Evolutionary conservation across 306 rosid species (phyloP), one percentile per base, ranked within the genome.

Genomic region (Dalbergia cochinchinensis): DNA sequence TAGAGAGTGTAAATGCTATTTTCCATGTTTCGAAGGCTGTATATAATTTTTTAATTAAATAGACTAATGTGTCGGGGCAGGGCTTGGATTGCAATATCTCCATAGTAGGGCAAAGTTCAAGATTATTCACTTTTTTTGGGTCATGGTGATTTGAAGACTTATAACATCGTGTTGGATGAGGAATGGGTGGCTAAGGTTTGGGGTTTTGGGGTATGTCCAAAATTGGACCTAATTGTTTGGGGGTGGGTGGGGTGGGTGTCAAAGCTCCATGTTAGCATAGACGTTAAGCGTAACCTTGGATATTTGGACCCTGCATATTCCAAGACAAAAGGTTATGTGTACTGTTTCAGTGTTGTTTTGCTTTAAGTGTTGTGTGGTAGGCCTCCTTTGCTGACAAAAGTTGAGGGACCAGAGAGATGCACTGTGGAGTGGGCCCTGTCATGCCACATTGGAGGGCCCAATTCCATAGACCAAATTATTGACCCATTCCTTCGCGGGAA

Each of bases 91-190:
- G n/a, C n/a, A n/a, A n/a, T n/a, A n/a, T n/a, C n/a, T n/a, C n/a
- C n/a, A n/a, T n/a, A n/a, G n/a, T n/a, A n/a, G n/a, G n/a, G n/a
- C n/a, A n/a, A n/a, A n/a, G n/a, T n/a, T n/a, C n/a, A n/a, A n/a
- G n/a, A n/a, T n/a, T n/a, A n/a, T n/a, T n/a, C n/a, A 20, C 22
- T 20, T 20, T 20, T 20, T 20, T 20, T 20, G 22, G 22, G 22
- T 20, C 93, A 87, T 26, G 88, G 89, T 6, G 93, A 89, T 9
- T 83, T 90, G 4, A 90, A 86, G 69, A 67, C 84, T 1, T 73
- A 83, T 0, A 87, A 87, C 2, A 87, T 89, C 4, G 15, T 89
- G 5, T 44, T 86, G 34, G 89, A 89, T 6, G 87, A 84, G 10
- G 79, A 83, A 57, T 82, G 80, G 85, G 80, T 53, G 11, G 86